Percentiles rank a stretch among this genome's conserved stretches.
These are phyloP conservation scores for Suillus discolor DNA, from an alignment of 768 basidiomycete genomes.

Conservation along the genomic window DNA sequence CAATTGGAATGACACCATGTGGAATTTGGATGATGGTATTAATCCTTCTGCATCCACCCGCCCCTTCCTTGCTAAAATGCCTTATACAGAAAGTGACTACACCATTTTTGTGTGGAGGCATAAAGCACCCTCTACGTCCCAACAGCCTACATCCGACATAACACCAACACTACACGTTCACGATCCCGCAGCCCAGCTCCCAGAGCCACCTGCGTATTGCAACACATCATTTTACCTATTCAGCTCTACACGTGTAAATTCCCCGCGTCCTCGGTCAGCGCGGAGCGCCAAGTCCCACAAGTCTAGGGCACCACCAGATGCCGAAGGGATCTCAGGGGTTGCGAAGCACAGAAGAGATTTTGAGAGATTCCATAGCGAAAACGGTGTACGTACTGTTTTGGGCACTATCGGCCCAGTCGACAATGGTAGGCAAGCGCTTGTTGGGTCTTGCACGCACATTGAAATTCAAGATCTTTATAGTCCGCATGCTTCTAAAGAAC, in stretches of 20 bases:
- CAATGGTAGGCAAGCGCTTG: conserved; percentile 56
- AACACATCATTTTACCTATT: conserved; percentile 78
- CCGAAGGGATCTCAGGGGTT: conserved; percentile 40
- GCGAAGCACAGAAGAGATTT: conserved; percentile 77
- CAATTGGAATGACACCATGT: conserved; percentile 73
- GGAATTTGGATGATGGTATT: conserved; percentile 90
- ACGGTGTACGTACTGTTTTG: conserved; percentile 90
- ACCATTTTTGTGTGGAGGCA: conserved; percentile 82
- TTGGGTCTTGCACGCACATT: not conserved
- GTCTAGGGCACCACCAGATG: conserved; percentile 23
- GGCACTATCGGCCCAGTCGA: conserved; percentile 91
- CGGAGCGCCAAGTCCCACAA: conserved; percentile 43
- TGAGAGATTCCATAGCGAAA: conserved; percentile 84
- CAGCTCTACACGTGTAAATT: conserved; percentile 25
- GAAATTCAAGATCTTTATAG: conserved; percentile 37
- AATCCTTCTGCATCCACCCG: conserved; percentile 4
- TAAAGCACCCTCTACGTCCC: conserved; percentile 37
- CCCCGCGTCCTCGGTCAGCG: conserved; percentile 33
- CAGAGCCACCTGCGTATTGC: conserved; percentile 60
- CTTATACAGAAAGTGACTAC: conserved; percentile 74
- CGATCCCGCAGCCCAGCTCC: conserved; percentile 61
- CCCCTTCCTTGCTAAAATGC: not conserved
- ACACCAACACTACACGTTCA: conserved; percentile 57
- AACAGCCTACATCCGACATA: conserved; percentile 15
- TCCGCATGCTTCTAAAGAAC: conserved; percentile 90